Conservation (phyloP, 345 rosid species). For the Sisymbrium altissimum region DNA sequence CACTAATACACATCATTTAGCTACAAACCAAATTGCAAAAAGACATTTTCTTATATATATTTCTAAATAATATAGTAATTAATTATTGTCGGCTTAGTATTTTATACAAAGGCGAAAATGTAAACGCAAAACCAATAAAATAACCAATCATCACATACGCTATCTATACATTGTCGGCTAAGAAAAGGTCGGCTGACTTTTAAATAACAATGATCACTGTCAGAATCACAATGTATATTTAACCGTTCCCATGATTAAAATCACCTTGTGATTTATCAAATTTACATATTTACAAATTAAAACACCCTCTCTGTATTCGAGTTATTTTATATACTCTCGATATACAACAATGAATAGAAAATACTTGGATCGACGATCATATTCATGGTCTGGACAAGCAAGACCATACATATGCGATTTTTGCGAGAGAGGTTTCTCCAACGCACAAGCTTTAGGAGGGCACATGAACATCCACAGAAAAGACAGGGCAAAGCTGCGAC, state of each 20-base stretch:
- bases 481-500: slow-evolving; percentile 42
- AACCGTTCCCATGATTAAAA: background rate
- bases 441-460: slow-evolving; percentile 91
- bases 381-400: slow-evolving; percentile 32
- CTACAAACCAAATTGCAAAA: background rate
- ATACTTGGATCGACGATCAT: slow-evolving; percentile 28
- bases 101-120: background rate
- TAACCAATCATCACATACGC: slow-evolving; percentile 2
- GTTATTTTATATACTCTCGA: background rate
- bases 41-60: background rate
- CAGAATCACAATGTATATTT: background rate
- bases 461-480: slow-evolving; percentile 90
- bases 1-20: background rate
- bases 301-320: background rate
- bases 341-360: slow-evolving; percentile 24
- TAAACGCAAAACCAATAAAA: background rate
- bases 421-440: slow-evolving; percentile 88
- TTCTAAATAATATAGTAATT: background rate
- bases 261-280: background rate
- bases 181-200: slow-evolving; percentile 22
- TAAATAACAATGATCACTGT: background rate
- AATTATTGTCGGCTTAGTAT: slow-evolving; percentile 9
- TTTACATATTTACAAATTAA: background rate
- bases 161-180: slow-evolving; percentile 1
- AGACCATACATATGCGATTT: slow-evolving; percentile 63